Evolutionary conservation across 2,329 filamentous ascomycete genomes (phyloP).

Genomic region (Penicillium sp.): DNA sequence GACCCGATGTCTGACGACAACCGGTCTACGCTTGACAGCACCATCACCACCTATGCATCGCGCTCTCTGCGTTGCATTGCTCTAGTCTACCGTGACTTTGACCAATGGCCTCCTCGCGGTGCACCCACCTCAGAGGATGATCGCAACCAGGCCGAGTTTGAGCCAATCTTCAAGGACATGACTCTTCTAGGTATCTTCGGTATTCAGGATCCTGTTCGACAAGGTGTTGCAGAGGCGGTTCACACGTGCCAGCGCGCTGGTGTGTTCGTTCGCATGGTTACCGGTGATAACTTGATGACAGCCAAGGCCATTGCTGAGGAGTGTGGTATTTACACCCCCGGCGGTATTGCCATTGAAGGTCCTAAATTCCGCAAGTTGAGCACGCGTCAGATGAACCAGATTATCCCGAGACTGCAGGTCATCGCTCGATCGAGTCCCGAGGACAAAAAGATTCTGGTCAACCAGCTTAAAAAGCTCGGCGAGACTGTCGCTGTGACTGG

Average conservation of each 20-base stretch:
- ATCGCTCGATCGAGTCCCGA: slow-evolving; percentile 69
- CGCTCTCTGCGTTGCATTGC: slow-evolving; percentile 80
- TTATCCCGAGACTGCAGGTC: slow-evolving; percentile 65
- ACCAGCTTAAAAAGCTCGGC: slow-evolving; percentile 63
- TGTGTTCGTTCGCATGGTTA: slow-evolving; percentile 79
- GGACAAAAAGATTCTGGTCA: slow-evolving; percentile 69
- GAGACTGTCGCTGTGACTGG: slow-evolving; percentile 79
- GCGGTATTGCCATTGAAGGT: slow-evolving; percentile 70
- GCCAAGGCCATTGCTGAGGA: slow-evolving; percentile 73
- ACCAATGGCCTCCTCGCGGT: slow-evolving; percentile 71
- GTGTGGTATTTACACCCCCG: slow-evolving; percentile 66
- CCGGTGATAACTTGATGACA: slow-evolving; percentile 74
- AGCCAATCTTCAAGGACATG: slow-evolving; percentile 64
- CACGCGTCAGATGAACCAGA: slow-evolving; percentile 58
- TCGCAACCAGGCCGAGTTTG: slow-evolving; percentile 59
- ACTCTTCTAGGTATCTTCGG: slow-evolving; percentile 65
- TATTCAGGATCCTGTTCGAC: slow-evolving; percentile 74
- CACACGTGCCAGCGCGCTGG: slow-evolving; percentile 67
- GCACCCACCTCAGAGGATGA: slow-evolving; percentile 54
- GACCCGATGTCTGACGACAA: slow-evolving; percentile 54
- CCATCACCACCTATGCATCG: slow-evolving; percentile 73
- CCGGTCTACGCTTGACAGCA: slow-evolving; percentile 54
- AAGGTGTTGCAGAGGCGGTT: slow-evolving; percentile 69
- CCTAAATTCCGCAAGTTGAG: slow-evolving; percentile 70
- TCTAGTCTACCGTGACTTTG: slow-evolving; percentile 76